These are phyloP conservation scores for Pseudotulostoma volvatum DNA, from an alignment of 495 filamentous ascomycete genomes.

Conservation along the genomic window DNA sequence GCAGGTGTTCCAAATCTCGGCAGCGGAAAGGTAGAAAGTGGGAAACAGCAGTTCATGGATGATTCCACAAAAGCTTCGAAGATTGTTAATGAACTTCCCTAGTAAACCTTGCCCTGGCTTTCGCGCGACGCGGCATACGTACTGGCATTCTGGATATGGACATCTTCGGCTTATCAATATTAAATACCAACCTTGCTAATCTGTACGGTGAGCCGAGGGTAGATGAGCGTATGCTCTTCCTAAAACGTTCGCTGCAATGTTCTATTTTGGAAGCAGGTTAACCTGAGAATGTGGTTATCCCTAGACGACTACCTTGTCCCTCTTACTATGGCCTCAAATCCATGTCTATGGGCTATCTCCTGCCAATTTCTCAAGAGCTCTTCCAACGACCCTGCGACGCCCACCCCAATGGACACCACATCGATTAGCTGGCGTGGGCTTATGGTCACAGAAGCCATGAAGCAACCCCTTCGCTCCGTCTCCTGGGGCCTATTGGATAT, in stretches of 20 bases:
- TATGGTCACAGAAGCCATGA: constrained; percentile 95
- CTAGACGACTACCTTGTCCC: constrained; percentile 70
- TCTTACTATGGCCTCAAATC: constrained; percentile 86
- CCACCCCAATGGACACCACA: constrained; percentile 41
- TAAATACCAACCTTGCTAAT: constrained; percentile 81
- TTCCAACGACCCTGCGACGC: constrained; percentile 6
- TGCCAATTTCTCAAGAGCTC: constrained; percentile 22
- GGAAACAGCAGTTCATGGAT: too few relatives aligned
- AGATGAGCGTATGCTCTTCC: too few relatives aligned
- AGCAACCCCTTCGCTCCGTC: constrained; percentile 86
- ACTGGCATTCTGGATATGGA: constrained; percentile 87
- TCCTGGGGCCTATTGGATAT: constrained; percentile 77
- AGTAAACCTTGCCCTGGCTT: constrained; percentile 79
- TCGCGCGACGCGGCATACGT: constrained; percentile 62
- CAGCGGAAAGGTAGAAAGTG: too few relatives aligned
- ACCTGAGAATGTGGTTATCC: too few relatives aligned
- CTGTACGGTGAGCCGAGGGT: constrained; percentile 58
- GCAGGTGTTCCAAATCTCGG: too few relatives aligned
- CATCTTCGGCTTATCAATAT: constrained; percentile 89
- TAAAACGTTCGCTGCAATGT: too few relatives aligned
- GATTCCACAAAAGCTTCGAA: too few relatives aligned
- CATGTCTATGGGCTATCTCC: constrained; percentile 94
- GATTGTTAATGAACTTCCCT: too few relatives aligned
- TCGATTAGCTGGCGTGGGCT: constrained; percentile 92
- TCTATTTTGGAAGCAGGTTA: too few relatives aligned